Evolutionary conservation across 108 stramenopile genomes (phyloP), one percentile per base, ranked within the genome.

Genomic region (Aurantiochytrium sp.): DNA sequence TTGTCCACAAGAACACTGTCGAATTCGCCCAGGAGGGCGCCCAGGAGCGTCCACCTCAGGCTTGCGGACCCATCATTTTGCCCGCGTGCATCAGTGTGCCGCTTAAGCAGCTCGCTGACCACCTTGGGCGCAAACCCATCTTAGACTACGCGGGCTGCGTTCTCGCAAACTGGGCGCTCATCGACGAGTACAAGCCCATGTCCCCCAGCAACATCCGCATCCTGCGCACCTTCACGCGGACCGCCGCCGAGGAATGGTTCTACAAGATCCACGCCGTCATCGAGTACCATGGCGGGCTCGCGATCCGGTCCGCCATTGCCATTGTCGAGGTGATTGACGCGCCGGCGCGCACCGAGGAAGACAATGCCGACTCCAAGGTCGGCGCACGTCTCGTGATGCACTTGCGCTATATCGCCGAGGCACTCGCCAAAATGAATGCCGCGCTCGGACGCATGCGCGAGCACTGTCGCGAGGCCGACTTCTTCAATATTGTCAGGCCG

Each of bases 121-220:
- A 37, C n/a, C 27, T 87, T 0, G 55, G 55, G 36, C 86, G 86
- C 21, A 5, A 55, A n/a, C 86, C 86, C 2, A 87, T 87, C 22
- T 37, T 55, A 34, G 86, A 87, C 55, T 87, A 87, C 41, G 54
- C 55, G 0, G 86, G 86, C n/a, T 87, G 86, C 27, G 86, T 87
- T 5, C 55, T 87, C n/a, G 24, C 41, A 15, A 87, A 87, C 31
- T 87, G 86, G 86, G 41, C 17, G 24, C 37, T 87, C 22, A 32
- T 87, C 39, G 55, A 87, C 31, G 55, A 8, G 22, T 5, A 15
- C n/a, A 37, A 48, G 1, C 37, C 55, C 55, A 21, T 87, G 55
- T 22, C 42, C 8, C 27, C 31, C 31, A 10, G 19, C 22, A 87
- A 87, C 32, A 37, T 55, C 34, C 55, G 55, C 17, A 42, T 87